Conservation (phyloP, 495 filamentous ascomycete species). For the Penicillium canescens region DNA sequence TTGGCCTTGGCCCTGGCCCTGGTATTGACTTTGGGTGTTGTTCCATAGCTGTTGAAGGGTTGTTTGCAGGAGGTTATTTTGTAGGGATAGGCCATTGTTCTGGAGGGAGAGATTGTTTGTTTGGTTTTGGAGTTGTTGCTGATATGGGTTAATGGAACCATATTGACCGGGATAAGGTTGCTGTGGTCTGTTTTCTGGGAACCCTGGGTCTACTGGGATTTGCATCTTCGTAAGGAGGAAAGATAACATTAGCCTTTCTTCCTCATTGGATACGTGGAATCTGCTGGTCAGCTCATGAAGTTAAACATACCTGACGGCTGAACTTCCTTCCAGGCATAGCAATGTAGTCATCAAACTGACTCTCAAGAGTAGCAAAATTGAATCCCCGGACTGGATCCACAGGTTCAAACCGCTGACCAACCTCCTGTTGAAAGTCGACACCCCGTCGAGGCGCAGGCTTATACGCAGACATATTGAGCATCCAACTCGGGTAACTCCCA, state of each 20-base stretch:
- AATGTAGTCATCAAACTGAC: conserved; percentile 44
- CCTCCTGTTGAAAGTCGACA: conserved; percentile 35
- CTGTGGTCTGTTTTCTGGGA: not conserved
- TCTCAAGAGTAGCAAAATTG: conserved; percentile 41
- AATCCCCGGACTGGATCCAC: conserved; percentile 28
- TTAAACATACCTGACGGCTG: conserved; percentile 26
- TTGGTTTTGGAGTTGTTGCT: conserved; percentile 5
- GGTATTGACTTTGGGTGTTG: too few species aligned
- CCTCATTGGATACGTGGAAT: not conserved
- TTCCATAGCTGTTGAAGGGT: not conserved
- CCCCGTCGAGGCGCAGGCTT: conserved; percentile 24
- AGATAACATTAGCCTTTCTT: not conserved
- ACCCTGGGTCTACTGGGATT: conserved; percentile 8
- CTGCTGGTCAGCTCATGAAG: too few species aligned
- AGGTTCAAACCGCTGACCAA: conserved; percentile 43
- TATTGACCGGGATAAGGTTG: conserved; percentile 13
- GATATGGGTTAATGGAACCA: conserved; percentile 6
- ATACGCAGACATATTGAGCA: conserved; percentile 30
- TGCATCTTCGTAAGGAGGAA: conserved; percentile 8
- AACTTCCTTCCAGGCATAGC: conserved; percentile 41
- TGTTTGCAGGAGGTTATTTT: conserved; percentile 8
- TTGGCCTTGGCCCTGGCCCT: not conserved
- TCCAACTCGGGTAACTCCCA: conserved; percentile 34
- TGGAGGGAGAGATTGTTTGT: conserved; percentile 4
- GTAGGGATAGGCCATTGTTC: conserved; percentile 1